Conservation (phyloP, 1,284 basidiomycete species). For the Rhodotorula glutinis region DNA sequence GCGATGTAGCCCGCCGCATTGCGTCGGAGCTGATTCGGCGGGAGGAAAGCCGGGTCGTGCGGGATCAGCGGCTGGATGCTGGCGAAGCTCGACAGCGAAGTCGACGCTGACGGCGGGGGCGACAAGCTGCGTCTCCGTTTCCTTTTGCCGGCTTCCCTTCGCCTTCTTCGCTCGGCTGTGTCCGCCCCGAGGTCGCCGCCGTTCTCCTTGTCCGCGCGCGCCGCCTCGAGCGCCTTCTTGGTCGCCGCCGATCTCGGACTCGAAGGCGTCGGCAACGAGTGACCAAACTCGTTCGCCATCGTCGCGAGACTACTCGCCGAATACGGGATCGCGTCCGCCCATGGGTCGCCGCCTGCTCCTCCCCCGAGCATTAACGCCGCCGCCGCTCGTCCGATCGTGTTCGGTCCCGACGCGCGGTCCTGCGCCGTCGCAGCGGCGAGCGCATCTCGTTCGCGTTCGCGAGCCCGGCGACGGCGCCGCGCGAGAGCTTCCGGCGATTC, state of each 20-base stretch:
- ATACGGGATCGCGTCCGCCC: constrained; percentile 35
- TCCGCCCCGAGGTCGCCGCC: background rate
- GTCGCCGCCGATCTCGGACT: constrained; percentile 6
- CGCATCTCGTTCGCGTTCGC: constrained; percentile 20
- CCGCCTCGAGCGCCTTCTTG: background rate
- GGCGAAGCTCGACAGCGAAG: constrained; percentile 23
- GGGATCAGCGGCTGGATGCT: constrained; percentile 27
- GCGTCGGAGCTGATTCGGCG: constrained; percentile 25
- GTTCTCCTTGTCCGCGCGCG: constrained; percentile 2
- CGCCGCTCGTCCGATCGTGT: constrained; percentile 3
- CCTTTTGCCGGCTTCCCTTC: background rate
- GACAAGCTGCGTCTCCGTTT: constrained; percentile 19
- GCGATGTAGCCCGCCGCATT: constrained; percentile 26
- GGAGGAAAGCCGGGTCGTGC: constrained; percentile 17
- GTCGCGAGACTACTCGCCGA: constrained; percentile 24
- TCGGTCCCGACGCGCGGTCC: background rate
- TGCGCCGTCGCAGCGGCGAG: background rate
- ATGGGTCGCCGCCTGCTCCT: constrained; percentile 24
- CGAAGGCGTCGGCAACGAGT: constrained; percentile 25
- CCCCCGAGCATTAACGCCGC: constrained; percentile 12
- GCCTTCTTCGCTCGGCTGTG: background rate
- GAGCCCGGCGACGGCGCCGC: constrained; percentile 26
- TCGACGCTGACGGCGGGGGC: constrained; percentile 19
- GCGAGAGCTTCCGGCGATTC: constrained; percentile 27
- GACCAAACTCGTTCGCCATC: constrained; percentile 17